Conservation (phyloP, 2,329 filamentous ascomycete genomes). For the Diaporthe sp. region DNA sequence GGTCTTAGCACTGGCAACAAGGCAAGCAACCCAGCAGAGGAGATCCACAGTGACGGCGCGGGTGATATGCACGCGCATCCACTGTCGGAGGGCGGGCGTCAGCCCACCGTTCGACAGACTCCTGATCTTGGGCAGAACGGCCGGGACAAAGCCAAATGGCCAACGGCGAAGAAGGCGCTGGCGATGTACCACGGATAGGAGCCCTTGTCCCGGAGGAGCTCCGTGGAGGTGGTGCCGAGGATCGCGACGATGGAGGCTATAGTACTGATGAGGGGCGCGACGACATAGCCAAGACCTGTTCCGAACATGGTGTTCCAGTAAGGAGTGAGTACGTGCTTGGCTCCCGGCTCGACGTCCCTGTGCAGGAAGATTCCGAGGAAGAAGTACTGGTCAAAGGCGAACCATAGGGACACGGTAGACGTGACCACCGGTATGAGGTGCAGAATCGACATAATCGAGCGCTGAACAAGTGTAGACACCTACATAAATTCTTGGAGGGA, state of each 20-base stretch:
- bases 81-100: not conserved
- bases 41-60: not conserved
- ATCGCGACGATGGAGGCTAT: conserved; percentile 1
- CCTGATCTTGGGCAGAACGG: not conserved
- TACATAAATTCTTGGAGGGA: not conserved
- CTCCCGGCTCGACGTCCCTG: conserved; percentile 3
- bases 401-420: conserved; percentile 30
- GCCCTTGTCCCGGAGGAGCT: not conserved
- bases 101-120: not conserved
- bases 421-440: conserved; percentile 27
- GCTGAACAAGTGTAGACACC: not conserved
- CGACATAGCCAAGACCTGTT: not conserved
- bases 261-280: not conserved
- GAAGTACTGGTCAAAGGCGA: conserved; percentile 31
- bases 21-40: not conserved
- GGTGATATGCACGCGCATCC: not conserved
- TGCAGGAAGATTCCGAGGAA: conserved; percentile 24
- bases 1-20: not conserved
- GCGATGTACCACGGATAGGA: not conserved
- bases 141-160: not conserved
- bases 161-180: not conserved
- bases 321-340: conserved; percentile 28
- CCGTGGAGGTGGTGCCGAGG: not conserved
- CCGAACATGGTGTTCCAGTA: conserved; percentile 2
- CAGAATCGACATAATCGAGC: conserved; percentile 17